Conservation (phyloP, 140 eudicot species). For the Eryngium alpinum region DNA sequence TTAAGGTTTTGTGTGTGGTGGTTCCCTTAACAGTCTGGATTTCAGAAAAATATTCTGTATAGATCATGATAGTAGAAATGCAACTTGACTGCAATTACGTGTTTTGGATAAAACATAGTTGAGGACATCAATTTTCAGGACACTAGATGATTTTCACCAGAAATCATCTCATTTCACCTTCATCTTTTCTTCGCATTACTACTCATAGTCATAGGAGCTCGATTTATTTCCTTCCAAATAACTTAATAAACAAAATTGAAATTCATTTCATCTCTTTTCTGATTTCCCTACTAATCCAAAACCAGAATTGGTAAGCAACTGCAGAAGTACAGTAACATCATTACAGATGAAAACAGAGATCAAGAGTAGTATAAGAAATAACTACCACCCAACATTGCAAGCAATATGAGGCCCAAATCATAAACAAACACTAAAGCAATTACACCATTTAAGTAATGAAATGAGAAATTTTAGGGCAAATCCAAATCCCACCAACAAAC, state of each 20-base stretch:
- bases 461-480: slow-evolving; percentile 21
- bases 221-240: neutral
- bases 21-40: too few species aligned
- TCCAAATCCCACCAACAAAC: slow-evolving; percentile 15
- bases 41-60: too few species aligned
- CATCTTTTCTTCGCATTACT: neutral
- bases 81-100: too few species aligned
- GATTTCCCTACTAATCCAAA: neutral
- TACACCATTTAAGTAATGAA: neutral
- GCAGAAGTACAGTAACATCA: too few species aligned
- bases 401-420: slow-evolving; percentile 7
- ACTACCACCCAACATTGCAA: slow-evolving; percentile 4
- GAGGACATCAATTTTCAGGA: neutral
- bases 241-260: neutral
- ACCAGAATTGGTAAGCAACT: too few species aligned
- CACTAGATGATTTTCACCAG: neutral
- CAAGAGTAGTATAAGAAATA: neutral
- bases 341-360: too few species aligned
- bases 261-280: neutral
- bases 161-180: neutral
- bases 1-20: too few species aligned
- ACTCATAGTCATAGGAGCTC: too few species aligned
- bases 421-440: neutral
- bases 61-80: too few species aligned
- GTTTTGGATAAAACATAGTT: neutral